These are phyloP conservation scores for Monosporascus ibericus DNA, from an alignment of 2,329 filamentous ascomycete genomes.

Conservation along the genomic window DNA sequence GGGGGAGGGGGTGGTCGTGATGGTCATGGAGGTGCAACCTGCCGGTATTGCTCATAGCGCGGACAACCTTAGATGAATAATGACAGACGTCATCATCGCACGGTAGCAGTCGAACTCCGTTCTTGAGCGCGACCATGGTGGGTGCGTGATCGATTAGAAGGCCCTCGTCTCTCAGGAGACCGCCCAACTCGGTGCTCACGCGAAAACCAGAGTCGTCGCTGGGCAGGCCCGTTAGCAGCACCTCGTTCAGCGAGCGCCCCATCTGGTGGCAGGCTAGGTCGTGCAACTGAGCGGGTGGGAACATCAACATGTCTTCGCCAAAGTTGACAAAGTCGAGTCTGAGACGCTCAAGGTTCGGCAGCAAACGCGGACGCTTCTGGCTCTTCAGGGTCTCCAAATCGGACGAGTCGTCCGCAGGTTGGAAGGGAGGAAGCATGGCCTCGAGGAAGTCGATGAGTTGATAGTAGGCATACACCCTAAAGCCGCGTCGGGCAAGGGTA, in stretches of 20 bases:
- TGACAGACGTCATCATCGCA: slow-evolving; percentile 24
- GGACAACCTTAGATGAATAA: slow-evolving; percentile 39
- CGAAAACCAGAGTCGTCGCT: slow-evolving; percentile 42
- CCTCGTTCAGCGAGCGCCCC: slow-evolving; percentile 46
- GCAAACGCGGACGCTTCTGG: slow-evolving; percentile 31
- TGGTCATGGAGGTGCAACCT: slow-evolving; percentile 21
- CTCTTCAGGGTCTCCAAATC: not conserved
- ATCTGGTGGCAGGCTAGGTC: slow-evolving; percentile 48
- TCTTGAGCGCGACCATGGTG: slow-evolving; percentile 35
- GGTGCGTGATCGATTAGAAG: slow-evolving; percentile 42
- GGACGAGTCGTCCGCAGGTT: slow-evolving; percentile 27
- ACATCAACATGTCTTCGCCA: slow-evolving; percentile 37
- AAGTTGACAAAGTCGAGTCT: slow-evolving; percentile 53
- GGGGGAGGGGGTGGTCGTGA: slow-evolving; percentile 17
- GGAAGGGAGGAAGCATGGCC: slow-evolving; percentile 44
- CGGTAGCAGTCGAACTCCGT: slow-evolving; percentile 32
- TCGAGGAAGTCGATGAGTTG: slow-evolving; percentile 48
- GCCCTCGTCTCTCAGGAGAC: slow-evolving; percentile 48
- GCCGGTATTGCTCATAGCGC: slow-evolving; percentile 27
- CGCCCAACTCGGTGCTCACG: slow-evolving; percentile 40
- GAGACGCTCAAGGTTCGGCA: slow-evolving; percentile 41
- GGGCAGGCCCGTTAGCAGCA: slow-evolving; percentile 47
- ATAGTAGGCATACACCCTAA: slow-evolving; percentile 49
- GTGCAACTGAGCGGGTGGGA: slow-evolving; percentile 42
- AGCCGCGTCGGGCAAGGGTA: slow-evolving; percentile 42